A percentile compares a stretch with the other conserved stretches of the same genome.
phyloP scores from a whole-genome alignment of 441 rosid genomes.

The Kokia cookei region DNA sequence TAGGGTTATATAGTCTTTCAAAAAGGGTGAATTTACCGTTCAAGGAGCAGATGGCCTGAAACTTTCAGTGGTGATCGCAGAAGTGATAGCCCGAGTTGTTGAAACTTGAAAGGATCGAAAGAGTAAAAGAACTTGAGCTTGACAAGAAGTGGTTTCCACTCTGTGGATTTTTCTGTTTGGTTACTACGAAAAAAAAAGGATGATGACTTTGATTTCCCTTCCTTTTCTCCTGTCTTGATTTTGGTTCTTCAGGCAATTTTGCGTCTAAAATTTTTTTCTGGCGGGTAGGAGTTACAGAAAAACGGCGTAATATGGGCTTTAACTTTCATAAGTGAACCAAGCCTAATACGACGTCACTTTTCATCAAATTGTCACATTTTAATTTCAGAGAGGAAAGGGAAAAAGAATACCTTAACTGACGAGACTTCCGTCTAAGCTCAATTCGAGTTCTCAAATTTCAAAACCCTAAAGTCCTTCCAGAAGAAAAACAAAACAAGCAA shows the following conservation, averaged over 20 bases:
- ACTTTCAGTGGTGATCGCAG: conserved; percentile 3
- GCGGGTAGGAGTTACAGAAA: neutral
- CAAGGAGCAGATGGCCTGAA: conserved; percentile 1
- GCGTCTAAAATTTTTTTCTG: neutral
- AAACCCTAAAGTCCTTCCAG: conserved; percentile 16
- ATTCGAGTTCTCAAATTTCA: conserved; percentile 18
- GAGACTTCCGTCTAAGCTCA: neutral
- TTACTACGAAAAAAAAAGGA: conserved; percentile 1
- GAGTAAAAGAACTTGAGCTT: neutral
- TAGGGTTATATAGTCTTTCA: neutral
- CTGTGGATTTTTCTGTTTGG: neutral
- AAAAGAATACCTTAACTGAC: neutral
- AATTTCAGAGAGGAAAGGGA: too few relatives aligned
- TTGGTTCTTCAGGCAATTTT: conserved; percentile 7
- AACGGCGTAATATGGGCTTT: too few relatives aligned
- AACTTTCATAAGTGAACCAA: neutral
- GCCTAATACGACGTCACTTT: neutral
- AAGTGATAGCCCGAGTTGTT: neutral
- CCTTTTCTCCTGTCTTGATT: neutral
- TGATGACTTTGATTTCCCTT: neutral
- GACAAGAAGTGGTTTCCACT: neutral
- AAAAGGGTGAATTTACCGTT: conserved; percentile 1
- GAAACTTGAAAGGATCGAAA: conserved; percentile 1
- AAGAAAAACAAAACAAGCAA: neutral
- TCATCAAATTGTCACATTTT: too few relatives aligned